Percentiles rank a stretch among this genome's conserved stretches.
Conservation (phyloP, 2,329 filamentous ascomycete species). For the Pestalotiopsis fici region DNA sequence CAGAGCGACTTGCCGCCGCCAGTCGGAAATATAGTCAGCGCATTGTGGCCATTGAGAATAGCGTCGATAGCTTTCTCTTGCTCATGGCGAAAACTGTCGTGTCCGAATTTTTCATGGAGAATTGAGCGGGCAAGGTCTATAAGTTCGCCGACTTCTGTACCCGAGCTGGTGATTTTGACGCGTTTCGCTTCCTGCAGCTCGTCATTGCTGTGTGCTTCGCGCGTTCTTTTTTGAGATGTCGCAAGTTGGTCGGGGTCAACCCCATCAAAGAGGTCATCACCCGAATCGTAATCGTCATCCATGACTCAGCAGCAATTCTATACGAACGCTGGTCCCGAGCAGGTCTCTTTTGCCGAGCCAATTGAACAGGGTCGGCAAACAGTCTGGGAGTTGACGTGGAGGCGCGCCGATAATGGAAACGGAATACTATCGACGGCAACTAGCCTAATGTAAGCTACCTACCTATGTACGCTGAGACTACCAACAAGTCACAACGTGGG, state of each 20-base stretch:
- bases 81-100: constrained; percentile 42
- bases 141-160: neutral
- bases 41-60: constrained; percentile 39
- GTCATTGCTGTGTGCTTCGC: neutral
- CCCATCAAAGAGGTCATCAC: constrained; percentile 33
- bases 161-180: neutral
- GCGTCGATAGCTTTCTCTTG: constrained; percentile 41
- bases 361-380: neutral
- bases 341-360: neutral
- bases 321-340: neutral
- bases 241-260: constrained; percentile 20
- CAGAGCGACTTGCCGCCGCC: constrained; percentile 52
- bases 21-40: constrained; percentile 47
- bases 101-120: constrained; percentile 39
- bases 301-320: constrained; percentile 11
- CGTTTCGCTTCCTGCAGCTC: neutral
- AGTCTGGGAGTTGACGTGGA: neutral
- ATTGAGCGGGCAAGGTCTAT: constrained; percentile 25
- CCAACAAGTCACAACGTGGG: no score
- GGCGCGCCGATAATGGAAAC: neutral
- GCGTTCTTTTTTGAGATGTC: constrained; percentile 11
- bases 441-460: no score
- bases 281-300: constrained; percentile 32
- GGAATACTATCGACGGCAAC: neutral
- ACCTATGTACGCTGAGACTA: no score